A percentile compares a stretch with the other conserved stretches of the same genome.
phyloP scores from a whole-genome alignment of 129 eudicot species.

The Lonicera japonica region DNA sequence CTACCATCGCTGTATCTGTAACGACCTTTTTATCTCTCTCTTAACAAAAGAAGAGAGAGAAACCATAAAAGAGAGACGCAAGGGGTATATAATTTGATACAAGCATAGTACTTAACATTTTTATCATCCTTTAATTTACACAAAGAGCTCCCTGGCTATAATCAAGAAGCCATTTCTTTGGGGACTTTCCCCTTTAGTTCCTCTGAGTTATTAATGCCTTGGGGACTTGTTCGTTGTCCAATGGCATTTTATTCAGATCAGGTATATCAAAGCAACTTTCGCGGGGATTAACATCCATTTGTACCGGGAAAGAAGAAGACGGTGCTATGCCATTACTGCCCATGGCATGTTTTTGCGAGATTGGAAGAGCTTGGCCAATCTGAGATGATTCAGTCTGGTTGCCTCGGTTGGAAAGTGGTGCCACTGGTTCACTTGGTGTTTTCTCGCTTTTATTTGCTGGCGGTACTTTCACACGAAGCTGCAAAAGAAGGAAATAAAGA shows the following conservation, averaged over 20 bases:
- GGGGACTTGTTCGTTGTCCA: conserved; percentile 29
- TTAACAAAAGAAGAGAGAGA: too few species aligned
- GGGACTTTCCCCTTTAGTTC: too few species aligned
- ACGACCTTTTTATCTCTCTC: too few species aligned
- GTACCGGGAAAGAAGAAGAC: conserved; percentile 6
- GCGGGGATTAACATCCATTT: conserved; percentile 7
- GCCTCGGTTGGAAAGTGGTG: background rate
- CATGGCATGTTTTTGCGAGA: conserved; percentile 5
- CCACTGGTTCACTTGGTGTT: conserved; percentile 2
- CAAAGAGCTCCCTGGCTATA: too few species aligned
- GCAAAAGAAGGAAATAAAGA: conserved; percentile 7
- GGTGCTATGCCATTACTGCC: background rate
- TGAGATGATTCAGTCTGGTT: conserved; percentile 12
- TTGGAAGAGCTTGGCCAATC: conserved; percentile 1
- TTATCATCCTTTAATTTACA: too few species aligned
- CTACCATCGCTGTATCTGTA: too few species aligned
- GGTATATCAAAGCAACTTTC: conserved; percentile 43
- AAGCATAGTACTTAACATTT: too few species aligned
- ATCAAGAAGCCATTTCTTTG: too few species aligned
- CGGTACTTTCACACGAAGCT: conserved; percentile 32
- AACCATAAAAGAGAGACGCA: too few species aligned
- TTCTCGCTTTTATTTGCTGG: conserved; percentile 12
- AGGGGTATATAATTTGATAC: too few species aligned
- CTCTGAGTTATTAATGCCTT: background rate
- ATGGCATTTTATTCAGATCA: conserved; percentile 51